phyloP scores from a whole-genome alignment of 805 yeast genomes.

The Wickerhamomyces xylosicus region DNA sequence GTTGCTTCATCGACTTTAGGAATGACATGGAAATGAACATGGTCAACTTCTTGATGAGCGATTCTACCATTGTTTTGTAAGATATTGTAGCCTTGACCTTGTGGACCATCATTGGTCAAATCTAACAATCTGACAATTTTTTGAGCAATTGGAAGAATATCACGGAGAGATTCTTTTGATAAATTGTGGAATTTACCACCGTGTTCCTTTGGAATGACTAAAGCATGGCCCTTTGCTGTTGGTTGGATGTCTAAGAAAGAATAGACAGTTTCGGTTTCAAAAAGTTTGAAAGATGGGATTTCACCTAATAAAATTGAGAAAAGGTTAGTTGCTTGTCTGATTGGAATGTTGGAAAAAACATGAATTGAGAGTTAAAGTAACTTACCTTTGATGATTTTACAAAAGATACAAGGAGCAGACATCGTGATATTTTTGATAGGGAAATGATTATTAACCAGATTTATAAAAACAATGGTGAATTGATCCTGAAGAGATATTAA shows the following conservation, averaged over 20 bases:
- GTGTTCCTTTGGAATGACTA: slow-evolving; percentile 87
- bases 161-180: slow-evolving; percentile 85
- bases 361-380: slow-evolving; percentile 2
- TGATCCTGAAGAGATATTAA: too few species aligned
- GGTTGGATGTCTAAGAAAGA: slow-evolving; percentile 94
- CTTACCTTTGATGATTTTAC: slow-evolving; percentile 83
- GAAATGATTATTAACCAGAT: too few species aligned
- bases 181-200: slow-evolving; percentile 88
- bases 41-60: slow-evolving; percentile 94
- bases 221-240: slow-evolving; percentile 77
- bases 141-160: slow-evolving; percentile 81
- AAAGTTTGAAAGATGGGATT: slow-evolving; percentile 84
- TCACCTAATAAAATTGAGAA: slow-evolving; percentile 46
- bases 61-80: slow-evolving; percentile 90
- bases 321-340: background rate
- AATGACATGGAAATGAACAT: slow-evolving; percentile 93
- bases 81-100: slow-evolving; percentile 71
- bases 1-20: slow-evolving; percentile 69
- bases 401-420: slow-evolving; percentile 70
- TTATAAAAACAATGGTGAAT: too few species aligned
- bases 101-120: slow-evolving; percentile 50
- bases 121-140: slow-evolving; percentile 68
- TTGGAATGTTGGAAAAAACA: too few species aligned
- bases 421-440: slow-evolving; percentile 11
- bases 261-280: slow-evolving; percentile 73